Conservation (phyloP, 2,329 filamentous ascomycete genomes). For the Amauroascus niger region DNA sequence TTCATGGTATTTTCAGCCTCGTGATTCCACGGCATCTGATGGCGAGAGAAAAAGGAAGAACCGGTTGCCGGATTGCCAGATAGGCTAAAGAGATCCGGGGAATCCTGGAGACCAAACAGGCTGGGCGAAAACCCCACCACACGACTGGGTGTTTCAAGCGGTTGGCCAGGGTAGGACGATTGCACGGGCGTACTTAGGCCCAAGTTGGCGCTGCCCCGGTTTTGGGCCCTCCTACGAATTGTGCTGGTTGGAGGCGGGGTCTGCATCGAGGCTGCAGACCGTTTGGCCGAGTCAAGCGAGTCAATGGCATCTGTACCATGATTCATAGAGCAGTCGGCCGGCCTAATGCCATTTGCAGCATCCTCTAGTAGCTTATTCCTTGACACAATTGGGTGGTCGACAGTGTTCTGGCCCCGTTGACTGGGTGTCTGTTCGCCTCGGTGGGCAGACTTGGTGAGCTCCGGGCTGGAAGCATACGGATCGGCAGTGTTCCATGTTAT, state of each 20-base stretch:
- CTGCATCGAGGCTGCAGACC: conserved; percentile 42
- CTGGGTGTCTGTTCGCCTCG: conserved; percentile 26
- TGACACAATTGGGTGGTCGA: conserved; percentile 14
- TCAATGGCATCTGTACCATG: not conserved
- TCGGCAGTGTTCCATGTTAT: conserved; percentile 41
- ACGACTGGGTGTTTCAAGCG: conserved; percentile 40
- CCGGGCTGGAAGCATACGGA: conserved; percentile 40
- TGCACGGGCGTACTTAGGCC: conserved; percentile 10
- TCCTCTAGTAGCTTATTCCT: conserved; percentile 16
- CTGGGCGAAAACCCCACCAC: conserved; percentile 37
- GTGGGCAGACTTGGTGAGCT: conserved; percentile 36
- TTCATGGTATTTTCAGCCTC: conserved; percentile 20
- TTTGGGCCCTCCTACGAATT: conserved; percentile 40
- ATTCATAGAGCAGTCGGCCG: not conserved
- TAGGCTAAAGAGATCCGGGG: conserved; percentile 44
- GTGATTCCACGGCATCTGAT: conserved; percentile 43
- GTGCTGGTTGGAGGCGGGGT: conserved; percentile 54
- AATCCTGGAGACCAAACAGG: conserved; percentile 48
- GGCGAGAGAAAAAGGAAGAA: conserved; percentile 49
- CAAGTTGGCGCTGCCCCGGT: conserved; percentile 11
- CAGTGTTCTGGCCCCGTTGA: conserved; percentile 24
- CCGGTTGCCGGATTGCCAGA: conserved; percentile 33
- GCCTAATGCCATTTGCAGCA: conserved; percentile 8
- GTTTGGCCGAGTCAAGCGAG: conserved; percentile 3
- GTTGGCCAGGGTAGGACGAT: conserved; percentile 17